Evolutionary conservation across 306 rosid genomes (phyloP).

Genomic region (Quercus agrifolia): DNA sequence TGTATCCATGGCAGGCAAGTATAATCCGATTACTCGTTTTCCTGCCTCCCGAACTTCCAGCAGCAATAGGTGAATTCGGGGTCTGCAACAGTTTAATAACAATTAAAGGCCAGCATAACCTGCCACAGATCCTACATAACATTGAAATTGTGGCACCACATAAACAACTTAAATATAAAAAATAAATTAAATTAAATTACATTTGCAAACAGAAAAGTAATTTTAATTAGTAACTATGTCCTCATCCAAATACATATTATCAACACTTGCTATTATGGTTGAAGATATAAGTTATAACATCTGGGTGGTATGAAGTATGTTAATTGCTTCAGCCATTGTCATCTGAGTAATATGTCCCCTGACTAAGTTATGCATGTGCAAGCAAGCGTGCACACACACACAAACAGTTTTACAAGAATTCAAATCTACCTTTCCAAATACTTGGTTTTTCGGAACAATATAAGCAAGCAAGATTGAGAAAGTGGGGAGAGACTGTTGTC

Average conservation of each 20-base stretch:
- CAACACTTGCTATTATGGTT: background rate
- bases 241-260: background rate
- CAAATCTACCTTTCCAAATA: background rate
- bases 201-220: background rate
- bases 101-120: slow-evolving; percentile 25
- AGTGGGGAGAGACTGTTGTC: background rate
- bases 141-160: background rate
- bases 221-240: background rate
- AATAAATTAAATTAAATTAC: background rate
- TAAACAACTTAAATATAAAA: background rate
- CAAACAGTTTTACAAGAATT: background rate
- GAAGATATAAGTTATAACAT: background rate
- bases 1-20: slow-evolving; percentile 80
- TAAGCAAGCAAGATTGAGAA: background rate
- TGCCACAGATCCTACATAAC: slow-evolving; percentile 13
- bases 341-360: background rate
- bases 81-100: slow-evolving; percentile 60
- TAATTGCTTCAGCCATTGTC: background rate
- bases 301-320: background rate
- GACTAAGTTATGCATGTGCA: background rate
- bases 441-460: background rate
- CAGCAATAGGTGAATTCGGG: slow-evolving; percentile 85
- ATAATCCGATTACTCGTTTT: slow-evolving; percentile 51
- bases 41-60: slow-evolving; percentile 79
- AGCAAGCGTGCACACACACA: too few species aligned